A percentile compares a stretch with the other conserved stretches of the same genome.
These are phyloP conservation scores for Colletotrichum lupini DNA, from an alignment of 2,329 filamentous ascomycete species.

Conservation along the genomic window DNA sequence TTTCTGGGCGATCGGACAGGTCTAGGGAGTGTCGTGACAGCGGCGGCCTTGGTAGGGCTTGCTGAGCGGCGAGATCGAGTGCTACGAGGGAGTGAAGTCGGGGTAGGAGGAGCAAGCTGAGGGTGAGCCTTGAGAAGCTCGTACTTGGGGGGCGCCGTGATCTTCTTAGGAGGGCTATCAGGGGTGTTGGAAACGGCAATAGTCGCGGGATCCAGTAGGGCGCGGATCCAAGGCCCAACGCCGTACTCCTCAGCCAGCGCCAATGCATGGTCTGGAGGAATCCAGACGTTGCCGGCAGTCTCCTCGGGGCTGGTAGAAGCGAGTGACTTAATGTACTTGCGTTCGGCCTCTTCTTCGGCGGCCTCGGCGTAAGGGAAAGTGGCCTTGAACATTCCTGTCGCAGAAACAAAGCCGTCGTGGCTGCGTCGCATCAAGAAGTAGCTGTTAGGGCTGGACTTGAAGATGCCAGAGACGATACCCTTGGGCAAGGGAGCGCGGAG, in stretches of 20 bases:
- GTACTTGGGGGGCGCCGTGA: slow-evolving; percentile 84
- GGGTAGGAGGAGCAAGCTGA: slow-evolving; percentile 61
- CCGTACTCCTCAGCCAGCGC: slow-evolving; percentile 87
- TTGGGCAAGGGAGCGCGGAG: slow-evolving; percentile 92
- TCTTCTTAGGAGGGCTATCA: slow-evolving; percentile 78
- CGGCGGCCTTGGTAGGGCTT: slow-evolving; percentile 62
- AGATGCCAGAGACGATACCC: slow-evolving; percentile 92
- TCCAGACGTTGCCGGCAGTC: slow-evolving; percentile 97
- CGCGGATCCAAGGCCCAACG: slow-evolving; percentile 87
- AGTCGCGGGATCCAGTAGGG: slow-evolving; percentile 88
- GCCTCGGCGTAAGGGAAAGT: slow-evolving; percentile 83
- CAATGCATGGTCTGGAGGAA: slow-evolving; percentile 84
- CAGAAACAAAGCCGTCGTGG: slow-evolving; percentile 84
- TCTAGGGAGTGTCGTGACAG: slow-evolving; percentile 40
- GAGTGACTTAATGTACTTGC: slow-evolving; percentile 86
- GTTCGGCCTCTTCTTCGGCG: slow-evolving; percentile 79
- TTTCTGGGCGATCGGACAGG: slow-evolving; percentile 61
- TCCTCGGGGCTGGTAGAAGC: slow-evolving; percentile 87
- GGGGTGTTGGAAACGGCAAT: slow-evolving; percentile 70
- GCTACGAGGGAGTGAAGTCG: slow-evolving; percentile 55
- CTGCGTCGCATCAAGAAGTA: slow-evolving; percentile 98
- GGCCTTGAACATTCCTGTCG: slow-evolving; percentile 93
- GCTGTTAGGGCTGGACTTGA: slow-evolving; percentile 87
- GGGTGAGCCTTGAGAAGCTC: slow-evolving; percentile 62
- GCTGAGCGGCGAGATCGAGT: slow-evolving; percentile 65